Evolutionary conservation across 2,329 filamentous ascomycete genomes (phyloP), one percentile per base, ranked within the genome.

Genomic region (Penicillium nordicum): DNA sequence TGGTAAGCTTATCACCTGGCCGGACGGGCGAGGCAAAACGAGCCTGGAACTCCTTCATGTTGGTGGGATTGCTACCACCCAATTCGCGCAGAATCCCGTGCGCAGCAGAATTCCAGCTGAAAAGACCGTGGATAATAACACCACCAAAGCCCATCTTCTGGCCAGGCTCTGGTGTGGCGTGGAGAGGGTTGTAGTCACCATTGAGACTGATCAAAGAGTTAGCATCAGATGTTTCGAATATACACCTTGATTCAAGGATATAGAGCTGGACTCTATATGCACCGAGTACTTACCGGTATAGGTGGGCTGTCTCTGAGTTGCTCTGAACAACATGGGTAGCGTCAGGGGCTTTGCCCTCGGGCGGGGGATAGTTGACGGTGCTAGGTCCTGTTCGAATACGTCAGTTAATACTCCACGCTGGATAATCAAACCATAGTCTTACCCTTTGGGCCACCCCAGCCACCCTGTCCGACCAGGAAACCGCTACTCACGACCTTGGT

Each of bases 141-240:
- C 92, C 92, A 29, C 90, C 90, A 65, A 96, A 96, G 58, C 92
- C 92, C 90, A 96, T 96, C 78, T 91, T 88, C 75, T 84, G 77
- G 58, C 91, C 91, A 0, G 91, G 90, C 76, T 91, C 89, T 12
- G 91, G 91, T 18, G 89, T 89, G 7, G 90, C 91, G 72, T 96
- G 92, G 36, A 96, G 85, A 29, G 92, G 92, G 79, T 96, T 96
- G 77, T 96, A 96, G 78, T 96, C 92, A 63, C 92, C 92, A 67
- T 96, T 96, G 49, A 96, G 82, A 61, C 90, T 84, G 61, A 70
- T 68, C 14, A 37, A 5, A 25, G 69, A 36, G 57, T 53, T 55
- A 57, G 27, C 10, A 50, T 34, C 4, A 1, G 18, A 21, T 18
- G 9, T 36, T 16, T 47, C n/a, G 29, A 23, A 37, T 14, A 23